phyloP scores from a whole-genome alignment of 331 rosid genomes.

The Quercus phellos region DNA sequence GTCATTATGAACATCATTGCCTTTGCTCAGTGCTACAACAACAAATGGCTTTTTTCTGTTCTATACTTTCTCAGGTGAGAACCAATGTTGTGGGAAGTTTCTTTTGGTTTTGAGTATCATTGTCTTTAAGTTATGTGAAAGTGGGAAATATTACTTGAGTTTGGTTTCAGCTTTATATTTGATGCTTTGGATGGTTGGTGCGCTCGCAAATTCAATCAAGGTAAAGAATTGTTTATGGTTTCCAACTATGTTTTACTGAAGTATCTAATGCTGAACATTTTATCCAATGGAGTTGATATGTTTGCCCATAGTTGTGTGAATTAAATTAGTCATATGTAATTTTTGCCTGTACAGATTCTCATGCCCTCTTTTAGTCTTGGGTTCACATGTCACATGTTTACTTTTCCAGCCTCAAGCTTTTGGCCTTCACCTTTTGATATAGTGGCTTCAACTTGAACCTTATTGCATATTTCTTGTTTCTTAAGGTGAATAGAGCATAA shows the following conservation, averaged over 20 bases:
- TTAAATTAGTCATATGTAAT: not conserved
- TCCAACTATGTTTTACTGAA: not conserved
- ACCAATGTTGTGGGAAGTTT: constrained; percentile 7
- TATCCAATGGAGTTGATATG: not conserved
- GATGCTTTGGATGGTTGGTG: constrained; percentile 91
- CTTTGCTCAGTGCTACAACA: constrained; percentile 64
- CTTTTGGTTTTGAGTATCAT: constrained; percentile 14
- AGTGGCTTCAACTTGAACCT: not conserved
- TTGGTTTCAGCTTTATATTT: constrained; percentile 66
- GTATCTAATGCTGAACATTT: not conserved
- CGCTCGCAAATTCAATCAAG: constrained; percentile 85
- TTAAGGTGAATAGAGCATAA: not conserved
- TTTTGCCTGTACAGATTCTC: not conserved
- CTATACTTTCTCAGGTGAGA: constrained; percentile 80
- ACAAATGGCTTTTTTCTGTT: constrained; percentile 63
- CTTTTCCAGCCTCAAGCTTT: not conserved
- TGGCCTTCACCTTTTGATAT: not conserved
- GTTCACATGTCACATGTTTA: not conserved
- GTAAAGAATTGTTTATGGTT: constrained; percentile 26
- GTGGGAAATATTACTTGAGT: constrained; percentile 20
- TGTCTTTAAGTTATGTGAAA: not conserved
- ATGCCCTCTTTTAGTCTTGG: not conserved
- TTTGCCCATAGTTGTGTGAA: not conserved
- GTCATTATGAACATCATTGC: constrained; percentile 72
- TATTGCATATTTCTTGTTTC: not conserved